Conservation (phyloP, 352 stramenopile genomes). For the Phytophthora fragariae region DNA sequence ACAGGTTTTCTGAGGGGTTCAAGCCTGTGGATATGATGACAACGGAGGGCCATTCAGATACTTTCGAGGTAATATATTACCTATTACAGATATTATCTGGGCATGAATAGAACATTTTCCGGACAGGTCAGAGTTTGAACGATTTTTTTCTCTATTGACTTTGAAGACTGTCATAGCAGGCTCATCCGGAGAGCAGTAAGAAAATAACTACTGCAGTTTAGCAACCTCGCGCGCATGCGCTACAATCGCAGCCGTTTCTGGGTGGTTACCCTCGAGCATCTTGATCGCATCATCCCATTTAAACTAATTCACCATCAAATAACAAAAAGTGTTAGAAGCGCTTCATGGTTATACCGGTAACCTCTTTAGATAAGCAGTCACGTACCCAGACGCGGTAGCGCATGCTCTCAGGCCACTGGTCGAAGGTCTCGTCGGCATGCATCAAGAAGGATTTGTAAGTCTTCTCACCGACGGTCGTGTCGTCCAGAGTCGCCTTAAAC, state of each 20-base stretch:
- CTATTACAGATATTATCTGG: no score
- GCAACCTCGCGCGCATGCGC: not conserved
- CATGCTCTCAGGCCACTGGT: not conserved
- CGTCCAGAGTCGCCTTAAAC: no score
- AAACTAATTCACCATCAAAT: not conserved
- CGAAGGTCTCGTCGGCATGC: not conserved
- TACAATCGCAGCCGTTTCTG: not conserved
- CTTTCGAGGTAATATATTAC: no score
- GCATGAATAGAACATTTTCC: no score
- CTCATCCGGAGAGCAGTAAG: no score
- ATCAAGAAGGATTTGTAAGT: not conserved
- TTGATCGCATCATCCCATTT: not conserved
- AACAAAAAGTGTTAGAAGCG: not conserved
- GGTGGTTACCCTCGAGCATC: not conserved
- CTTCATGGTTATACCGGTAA: not conserved
- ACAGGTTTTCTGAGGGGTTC: no score
- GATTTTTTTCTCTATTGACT: no score
- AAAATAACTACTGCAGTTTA: not conserved
- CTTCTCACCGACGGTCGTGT: not conserved
- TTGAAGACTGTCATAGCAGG: no score
- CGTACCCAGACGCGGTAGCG: conserved; percentile 1
- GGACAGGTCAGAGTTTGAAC: no score
- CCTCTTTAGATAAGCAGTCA: not conserved
- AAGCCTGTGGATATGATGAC: no score
- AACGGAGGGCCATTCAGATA: no score